Evolutionary conservation across 116 monocot species (phyloP), one percentile per base, ranked within the genome.

Genomic region (Phalaenopsis hybrid): DNA sequence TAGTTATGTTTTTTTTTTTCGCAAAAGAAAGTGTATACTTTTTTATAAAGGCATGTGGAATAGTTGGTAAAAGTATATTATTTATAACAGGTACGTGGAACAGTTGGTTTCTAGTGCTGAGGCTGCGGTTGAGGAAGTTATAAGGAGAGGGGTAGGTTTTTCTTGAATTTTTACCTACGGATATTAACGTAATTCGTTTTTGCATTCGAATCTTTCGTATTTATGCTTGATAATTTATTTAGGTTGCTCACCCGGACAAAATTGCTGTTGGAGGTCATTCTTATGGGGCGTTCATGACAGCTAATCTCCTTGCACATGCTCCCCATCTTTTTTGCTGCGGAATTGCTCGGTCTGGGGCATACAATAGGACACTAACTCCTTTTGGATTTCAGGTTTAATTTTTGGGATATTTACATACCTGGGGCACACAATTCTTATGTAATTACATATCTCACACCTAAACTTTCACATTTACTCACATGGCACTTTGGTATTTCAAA

Each of bases 261-360:
- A 97, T 97, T 89, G 94, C 97, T 85, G 83, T 94, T 72, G 94
- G 97, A 18, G 97, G 97, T 74, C 97, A 97, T 89, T 97, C 97
- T 77, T 97, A 97, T 87, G 94, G 97, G 61, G 97, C 97, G 84
- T 97, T 96, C 81, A 97, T 94, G 96, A 92, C 96, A 25, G 96
- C 96, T 76, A 97, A 97, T 81, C 88, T 93, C 41, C 79, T 97
- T 73, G 97, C 97, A 78, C 97, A 97, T 84, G 97, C 94, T 79
- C 97, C 97, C 2, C 97, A 97, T 90, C 91, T 97, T 84, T 97
- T 97, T 58, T 87, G 81, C 78, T 97, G 97, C 83, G 97, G 97
- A 65, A 84, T 97, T 87, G 91, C 97, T 86, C 94, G 94, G 28
- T 97, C 97, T 57, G 97, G 97, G 80, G 96, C 97, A 75, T 97